Evolutionary conservation across 352 stramenopile species (phyloP).

Genomic region (Nothophytophthora sp.): DNA sequence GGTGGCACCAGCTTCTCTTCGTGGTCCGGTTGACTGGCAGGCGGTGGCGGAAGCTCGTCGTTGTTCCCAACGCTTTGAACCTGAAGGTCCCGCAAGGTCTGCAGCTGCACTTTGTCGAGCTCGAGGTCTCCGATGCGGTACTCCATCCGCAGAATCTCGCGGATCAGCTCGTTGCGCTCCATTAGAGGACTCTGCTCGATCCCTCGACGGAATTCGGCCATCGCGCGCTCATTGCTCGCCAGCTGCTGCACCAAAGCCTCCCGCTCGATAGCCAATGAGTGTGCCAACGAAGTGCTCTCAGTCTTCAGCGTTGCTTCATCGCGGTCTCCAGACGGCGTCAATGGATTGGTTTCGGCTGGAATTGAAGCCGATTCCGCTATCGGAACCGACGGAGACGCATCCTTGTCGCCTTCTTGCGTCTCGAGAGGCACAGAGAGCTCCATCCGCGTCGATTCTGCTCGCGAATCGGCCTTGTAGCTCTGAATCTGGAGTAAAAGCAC

Average conservation of each 20-base stretch:
- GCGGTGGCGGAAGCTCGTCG: too few species aligned
- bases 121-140: conserved; percentile 91
- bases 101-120: conserved; percentile 91
- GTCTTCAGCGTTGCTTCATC: neutral
- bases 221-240: conserved; percentile 32
- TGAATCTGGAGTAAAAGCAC: conserved; percentile 9
- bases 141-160: conserved; percentile 75
- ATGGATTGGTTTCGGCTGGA: too few species aligned
- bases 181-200: conserved; percentile 51
- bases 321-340: too few species aligned
- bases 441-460: too few species aligned
- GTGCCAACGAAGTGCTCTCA: neutral
- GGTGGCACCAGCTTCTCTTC: too few species aligned
- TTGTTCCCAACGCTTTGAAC: conserved; percentile 29
- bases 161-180: conserved; percentile 46
- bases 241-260: conserved; percentile 28
- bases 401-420: too few species aligned
- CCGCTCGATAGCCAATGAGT: conserved; percentile 8
- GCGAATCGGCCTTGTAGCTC: too few species aligned
- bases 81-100: conserved; percentile 37
- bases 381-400: too few species aligned
- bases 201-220: conserved; percentile 59
- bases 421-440: too few species aligned
- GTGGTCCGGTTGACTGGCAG: too few species aligned
- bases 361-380: too few species aligned